Percentiles rank a stretch among this genome's conserved stretches.
These are phyloP conservation scores for Fomitopsis palustris DNA, from an alignment of 1,284 basidiomycete genomes.

Conservation along the genomic window DNA sequence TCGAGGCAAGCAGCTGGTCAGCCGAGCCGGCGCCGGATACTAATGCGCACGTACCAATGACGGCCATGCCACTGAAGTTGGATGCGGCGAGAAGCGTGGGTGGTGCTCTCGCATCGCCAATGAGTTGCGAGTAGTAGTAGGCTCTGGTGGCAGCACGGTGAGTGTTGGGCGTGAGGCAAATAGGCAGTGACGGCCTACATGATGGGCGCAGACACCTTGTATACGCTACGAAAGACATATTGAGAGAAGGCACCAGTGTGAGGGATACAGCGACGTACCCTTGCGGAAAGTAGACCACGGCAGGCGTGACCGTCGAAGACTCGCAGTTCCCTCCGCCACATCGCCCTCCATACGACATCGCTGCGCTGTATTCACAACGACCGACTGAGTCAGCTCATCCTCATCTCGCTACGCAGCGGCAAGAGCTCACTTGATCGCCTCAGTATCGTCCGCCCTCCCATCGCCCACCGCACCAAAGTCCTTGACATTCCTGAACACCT, in stretches of 20 bases:
- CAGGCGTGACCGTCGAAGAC: constrained; percentile 36
- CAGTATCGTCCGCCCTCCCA: constrained; percentile 67
- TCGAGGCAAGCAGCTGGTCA: background rate
- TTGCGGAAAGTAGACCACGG: constrained; percentile 55
- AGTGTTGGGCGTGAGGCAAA: too few species aligned
- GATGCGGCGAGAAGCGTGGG: constrained; percentile 59
- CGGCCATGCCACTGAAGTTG: constrained; percentile 60
- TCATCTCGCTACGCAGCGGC: background rate
- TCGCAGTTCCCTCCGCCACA: constrained; percentile 54
- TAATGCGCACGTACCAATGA: constrained; percentile 49
- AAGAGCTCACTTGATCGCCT: constrained; percentile 60
- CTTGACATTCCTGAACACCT: constrained; percentile 74
- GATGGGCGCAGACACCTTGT: constrained; percentile 60
- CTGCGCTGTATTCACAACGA: constrained; percentile 33
- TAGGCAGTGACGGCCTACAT: constrained; percentile 23
- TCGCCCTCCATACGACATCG: constrained; percentile 51
- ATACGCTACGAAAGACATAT: constrained; percentile 39
- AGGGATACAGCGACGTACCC: too few species aligned
- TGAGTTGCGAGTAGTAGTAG: constrained; percentile 67
- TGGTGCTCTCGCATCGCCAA: constrained; percentile 57
- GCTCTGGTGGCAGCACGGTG: constrained; percentile 23
- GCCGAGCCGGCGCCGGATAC: background rate
- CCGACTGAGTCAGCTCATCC: background rate
- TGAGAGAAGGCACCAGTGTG: constrained; percentile 3
- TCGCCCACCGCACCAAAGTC: constrained; percentile 65